Conservation (phyloP, 1,284 basidiomycete genomes). For the Ganoderma lingzhi region DNA sequence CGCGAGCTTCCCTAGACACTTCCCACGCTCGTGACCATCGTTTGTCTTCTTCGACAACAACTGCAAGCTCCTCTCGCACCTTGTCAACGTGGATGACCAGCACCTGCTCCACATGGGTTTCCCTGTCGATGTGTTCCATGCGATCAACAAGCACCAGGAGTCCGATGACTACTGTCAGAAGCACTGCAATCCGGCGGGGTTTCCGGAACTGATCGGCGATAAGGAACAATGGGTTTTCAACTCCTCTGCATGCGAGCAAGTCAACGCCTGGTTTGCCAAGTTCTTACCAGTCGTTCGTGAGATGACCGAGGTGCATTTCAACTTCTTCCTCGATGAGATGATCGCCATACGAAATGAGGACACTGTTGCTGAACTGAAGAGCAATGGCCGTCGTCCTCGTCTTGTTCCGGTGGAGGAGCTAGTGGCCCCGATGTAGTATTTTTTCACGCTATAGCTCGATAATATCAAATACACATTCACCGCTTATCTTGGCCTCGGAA, state of each 20-base stretch:
- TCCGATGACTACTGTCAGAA: conserved; percentile 36
- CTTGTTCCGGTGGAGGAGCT: neutral
- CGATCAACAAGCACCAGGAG: conserved; percentile 44
- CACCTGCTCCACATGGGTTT: conserved; percentile 27
- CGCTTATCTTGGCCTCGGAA: too few relatives aligned
- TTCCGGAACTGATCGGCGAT: conserved; percentile 35
- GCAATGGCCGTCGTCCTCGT: neutral
- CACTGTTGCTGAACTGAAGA: neutral
- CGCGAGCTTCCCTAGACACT: neutral
- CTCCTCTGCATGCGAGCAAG: conserved; percentile 35
- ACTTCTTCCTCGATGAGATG: conserved; percentile 50
- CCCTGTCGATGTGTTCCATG: conserved; percentile 46
- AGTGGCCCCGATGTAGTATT: too few relatives aligned
- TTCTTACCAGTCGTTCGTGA: conserved; percentile 44
- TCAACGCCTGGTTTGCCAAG: conserved; percentile 25
- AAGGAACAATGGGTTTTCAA: conserved; percentile 43
- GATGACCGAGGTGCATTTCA: conserved; percentile 37
- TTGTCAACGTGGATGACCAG: neutral
- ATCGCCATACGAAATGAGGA: conserved; percentile 27
- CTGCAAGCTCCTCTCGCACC: conserved; percentile 33
- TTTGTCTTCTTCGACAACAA: conserved; percentile 43
- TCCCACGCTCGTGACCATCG: neutral
- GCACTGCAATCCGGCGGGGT: conserved; percentile 43
- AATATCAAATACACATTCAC: too few relatives aligned
- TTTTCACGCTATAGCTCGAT: too few relatives aligned